Evolutionary conservation across 2,329 filamentous ascomycete species (phyloP).

Genomic region (Chalara sp.): DNA sequence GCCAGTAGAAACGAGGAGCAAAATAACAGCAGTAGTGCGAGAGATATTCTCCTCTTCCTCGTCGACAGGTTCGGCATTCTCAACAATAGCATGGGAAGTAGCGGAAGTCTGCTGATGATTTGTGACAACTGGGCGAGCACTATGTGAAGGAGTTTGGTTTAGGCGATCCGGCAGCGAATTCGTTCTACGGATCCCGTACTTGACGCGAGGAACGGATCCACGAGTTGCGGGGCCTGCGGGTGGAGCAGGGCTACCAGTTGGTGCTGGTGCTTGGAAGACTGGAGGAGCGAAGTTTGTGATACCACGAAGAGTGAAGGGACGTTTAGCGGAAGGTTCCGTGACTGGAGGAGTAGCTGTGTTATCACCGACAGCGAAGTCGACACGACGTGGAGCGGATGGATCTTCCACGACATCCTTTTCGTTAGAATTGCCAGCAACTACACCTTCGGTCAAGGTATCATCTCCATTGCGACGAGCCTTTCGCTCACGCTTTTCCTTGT

Average conservation of each 20-base stretch:
- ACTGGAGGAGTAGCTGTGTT: constrained; percentile 24
- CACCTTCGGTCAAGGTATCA: constrained; percentile 17
- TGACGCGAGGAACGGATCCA: constrained; percentile 43
- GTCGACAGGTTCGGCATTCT: constrained; percentile 13
- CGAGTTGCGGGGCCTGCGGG: constrained; percentile 29
- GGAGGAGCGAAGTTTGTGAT: constrained; percentile 61
- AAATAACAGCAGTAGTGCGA: constrained; percentile 48
- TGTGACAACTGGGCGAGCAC: constrained; percentile 2
- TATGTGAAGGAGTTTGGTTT: constrained; percentile 29
- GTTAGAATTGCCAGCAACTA: constrained; percentile 2
- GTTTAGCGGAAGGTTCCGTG: constrained; percentile 24
- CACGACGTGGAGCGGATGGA: constrained; percentile 42
- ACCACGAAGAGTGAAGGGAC: constrained; percentile 47
- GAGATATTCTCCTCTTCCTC: constrained; percentile 43
- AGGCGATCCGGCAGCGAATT: constrained; percentile 69
- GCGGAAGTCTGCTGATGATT: constrained; percentile 8
- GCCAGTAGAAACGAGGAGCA: constrained; percentile 56
- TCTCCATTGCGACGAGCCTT: constrained; percentile 17
- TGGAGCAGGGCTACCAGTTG: constrained; percentile 17
- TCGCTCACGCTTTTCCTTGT: constrained; percentile 16
- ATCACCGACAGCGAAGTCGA: constrained; percentile 48
- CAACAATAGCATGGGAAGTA: constrained; percentile 19
- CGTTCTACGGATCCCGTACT: constrained; percentile 63
- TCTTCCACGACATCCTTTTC: constrained; percentile 17
- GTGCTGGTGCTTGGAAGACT: constrained; percentile 50